Base-by-base conservation (phyloP, 345 rosid species). In the Durio zibethinus region DNA sequence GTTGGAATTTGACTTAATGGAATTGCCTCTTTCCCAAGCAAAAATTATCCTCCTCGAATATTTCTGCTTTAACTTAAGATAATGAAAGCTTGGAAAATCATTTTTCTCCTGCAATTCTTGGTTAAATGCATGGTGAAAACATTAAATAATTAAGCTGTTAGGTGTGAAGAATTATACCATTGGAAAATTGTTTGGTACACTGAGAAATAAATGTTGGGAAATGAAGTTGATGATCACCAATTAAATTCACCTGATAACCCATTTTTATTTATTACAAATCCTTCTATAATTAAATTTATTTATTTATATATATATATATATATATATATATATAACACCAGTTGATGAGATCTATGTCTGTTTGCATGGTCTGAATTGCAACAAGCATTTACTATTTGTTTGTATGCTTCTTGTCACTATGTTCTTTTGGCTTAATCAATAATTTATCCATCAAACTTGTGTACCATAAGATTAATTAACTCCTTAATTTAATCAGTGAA, bases 11-110 rank as follows among this genome's bases (percentile, higher is more conserved):
- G 75, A 10, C 31, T 69, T 53, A n/a, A 65, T 40, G 45, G 29
- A 29, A 21, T 73, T 83, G 81, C 84, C 81, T 80, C 67, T 16
- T 72, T 73, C 42, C 50, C 56, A 82, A 85, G 88, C 78, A 79
- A 76, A 47, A 0, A 5, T 25, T 20, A 18, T 59, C 23, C 42
- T 53, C 47, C 15, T 23, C 69, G 68, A 3, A 7, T 38, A 15
- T 31, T 54, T 74, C 77, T 10, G 29, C 72, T 75, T 73, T 71
- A 80, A 53, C 81, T 52, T 78, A 48, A 84, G 59, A 57, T 40
- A 36, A 71, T 82, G 68, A 60, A 74, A 38, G 68, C 54, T 25
- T 52, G 61, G 68, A 36, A 45, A 54, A 33, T 31, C 25, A 59
- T 29, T 6, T 3, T 2, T 48, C 8, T 52, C 16, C 60, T 4